These are phyloP conservation scores for Xylariales sp. DNA, from an alignment of 2,329 filamentous ascomycete species.

Conservation along the genomic window DNA sequence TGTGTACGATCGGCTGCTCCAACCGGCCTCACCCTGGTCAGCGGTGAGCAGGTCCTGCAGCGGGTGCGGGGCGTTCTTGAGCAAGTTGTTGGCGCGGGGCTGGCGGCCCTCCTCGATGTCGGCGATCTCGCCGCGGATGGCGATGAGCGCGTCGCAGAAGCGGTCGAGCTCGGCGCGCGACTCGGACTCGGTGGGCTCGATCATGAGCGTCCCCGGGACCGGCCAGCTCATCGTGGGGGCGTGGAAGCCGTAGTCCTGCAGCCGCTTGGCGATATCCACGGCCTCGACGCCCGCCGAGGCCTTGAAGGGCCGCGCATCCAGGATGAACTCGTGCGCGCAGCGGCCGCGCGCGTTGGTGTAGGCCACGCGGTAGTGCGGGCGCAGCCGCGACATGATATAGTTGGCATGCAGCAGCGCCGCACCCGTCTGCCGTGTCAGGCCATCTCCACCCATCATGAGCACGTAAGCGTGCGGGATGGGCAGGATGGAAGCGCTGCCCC, in stretches of 20 bases:
- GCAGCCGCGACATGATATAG: constrained; percentile 86
- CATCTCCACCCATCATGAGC: constrained; percentile 57
- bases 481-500: constrained; percentile 85
- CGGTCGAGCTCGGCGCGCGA: constrained; percentile 88
- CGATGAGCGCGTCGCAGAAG: constrained; percentile 85
- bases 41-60: constrained; percentile 72
- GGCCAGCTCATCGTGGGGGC: constrained; percentile 97
- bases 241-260: constrained; percentile 97
- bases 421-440: constrained; percentile 84
- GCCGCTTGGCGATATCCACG: constrained; percentile 91
- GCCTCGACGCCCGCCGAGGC: constrained; percentile 80
- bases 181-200: constrained; percentile 94
- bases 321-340: constrained; percentile 96
- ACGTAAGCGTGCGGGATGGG: constrained; percentile 96
- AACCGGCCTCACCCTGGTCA: constrained; percentile 60
- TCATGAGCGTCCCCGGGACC: constrained; percentile 93
- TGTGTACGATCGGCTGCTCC: constrained; percentile 74
- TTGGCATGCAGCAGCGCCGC: constrained; percentile 92
- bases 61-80: constrained; percentile 87
- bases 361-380: constrained; percentile 83
- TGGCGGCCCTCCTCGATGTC: constrained; percentile 76
- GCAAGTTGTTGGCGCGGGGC: constrained; percentile 72
- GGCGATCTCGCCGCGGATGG: constrained; percentile 79
- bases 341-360: constrained; percentile 86
- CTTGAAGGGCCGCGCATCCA: constrained; percentile 82